Conservation (phyloP, 495 filamentous ascomycete species). For the Penicillium angulare region DNA sequence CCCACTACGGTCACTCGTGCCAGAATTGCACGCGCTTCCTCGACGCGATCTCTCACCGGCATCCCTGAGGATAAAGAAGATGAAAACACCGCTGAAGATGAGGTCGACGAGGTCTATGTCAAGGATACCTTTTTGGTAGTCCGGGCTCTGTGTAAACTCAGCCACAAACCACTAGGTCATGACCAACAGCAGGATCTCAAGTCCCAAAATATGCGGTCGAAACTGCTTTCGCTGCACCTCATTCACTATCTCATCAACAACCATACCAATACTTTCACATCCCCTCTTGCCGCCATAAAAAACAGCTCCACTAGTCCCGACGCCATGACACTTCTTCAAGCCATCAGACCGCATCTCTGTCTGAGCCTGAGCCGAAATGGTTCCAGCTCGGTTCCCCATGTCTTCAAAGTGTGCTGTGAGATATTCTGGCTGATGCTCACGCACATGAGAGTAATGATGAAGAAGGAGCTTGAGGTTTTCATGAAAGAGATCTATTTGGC, state of each 20-base stretch:
- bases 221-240: conserved; percentile 89
- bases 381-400: conserved; percentile 81
- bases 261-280: conserved; percentile 81
- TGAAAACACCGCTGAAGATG: conserved; percentile 68
- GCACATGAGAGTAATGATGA: conserved; percentile 89
- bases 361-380: conserved; percentile 92
- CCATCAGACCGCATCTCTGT: conserved; percentile 93
- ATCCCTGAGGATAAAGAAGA: conserved; percentile 44
- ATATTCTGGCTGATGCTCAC: conserved; percentile 98
- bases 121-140: conserved; percentile 97
- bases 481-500: conserved; percentile 96
- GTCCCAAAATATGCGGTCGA: conserved; percentile 94
- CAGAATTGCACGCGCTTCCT: conserved; percentile 50
- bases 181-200: conserved; percentile 92
- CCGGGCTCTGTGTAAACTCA: conserved; percentile 94
- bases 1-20: conserved; percentile 88
- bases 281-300: conserved; percentile 82
- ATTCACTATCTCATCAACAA: conserved; percentile 94
- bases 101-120: conserved; percentile 94
- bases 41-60: conserved; percentile 54
- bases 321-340: conserved; percentile 87
- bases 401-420: conserved; percentile 95
- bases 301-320: conserved; percentile 84
- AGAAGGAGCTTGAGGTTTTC: conserved; percentile 99
- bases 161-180: conserved; percentile 80